Percentiles rank a stretch among this genome's conserved stretches.
phyloP scores from a whole-genome alignment of 441 rosid species.

The Pelargonium myrrhifolium region DNA sequence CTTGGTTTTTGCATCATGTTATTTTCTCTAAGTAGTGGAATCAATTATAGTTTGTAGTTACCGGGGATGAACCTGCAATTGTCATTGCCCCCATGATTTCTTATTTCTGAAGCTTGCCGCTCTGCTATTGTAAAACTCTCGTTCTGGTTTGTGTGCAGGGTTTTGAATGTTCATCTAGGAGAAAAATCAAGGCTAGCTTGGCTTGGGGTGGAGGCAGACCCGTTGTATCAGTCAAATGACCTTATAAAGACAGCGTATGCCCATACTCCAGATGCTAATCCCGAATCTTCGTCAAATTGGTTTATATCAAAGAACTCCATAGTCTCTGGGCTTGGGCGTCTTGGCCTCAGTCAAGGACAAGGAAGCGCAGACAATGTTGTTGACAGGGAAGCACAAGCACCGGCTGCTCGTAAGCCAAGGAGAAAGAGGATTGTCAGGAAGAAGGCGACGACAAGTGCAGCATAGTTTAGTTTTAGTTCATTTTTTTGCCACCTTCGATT shows the following conservation, averaged over 20 bases:
- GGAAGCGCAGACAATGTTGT: slow-evolving; percentile 31
- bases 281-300: slow-evolving; percentile 53
- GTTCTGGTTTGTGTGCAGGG: slow-evolving; percentile 35
- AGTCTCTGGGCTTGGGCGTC: slow-evolving; percentile 69
- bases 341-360: slow-evolving; percentile 56
- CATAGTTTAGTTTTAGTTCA: slow-evolving; percentile 19
- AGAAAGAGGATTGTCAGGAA: slow-evolving; percentile 75
- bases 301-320: slow-evolving; percentile 74
- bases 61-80: no score
- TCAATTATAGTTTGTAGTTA: no score
- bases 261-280: neutral
- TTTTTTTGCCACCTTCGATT: slow-evolving; percentile 8
- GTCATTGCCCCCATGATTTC: no score
- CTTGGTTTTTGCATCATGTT: no score
- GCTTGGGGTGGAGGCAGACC: slow-evolving; percentile 88
- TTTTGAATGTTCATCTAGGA: slow-evolving; percentile 62
- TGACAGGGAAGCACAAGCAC: slow-evolving; percentile 28
- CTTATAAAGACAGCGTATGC: slow-evolving; percentile 41
- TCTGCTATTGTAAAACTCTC: slow-evolving; percentile 11
- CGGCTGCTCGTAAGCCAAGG: slow-evolving; percentile 46
- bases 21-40: no score
- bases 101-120: neutral
- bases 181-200: slow-evolving; percentile 72
- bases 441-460: slow-evolving; percentile 50
- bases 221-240: slow-evolving; percentile 60